Evolutionary conservation across 805 yeast species (phyloP), one percentile per base, ranked within the genome.

Genomic region (Scheffersomyces ergatensis): DNA sequence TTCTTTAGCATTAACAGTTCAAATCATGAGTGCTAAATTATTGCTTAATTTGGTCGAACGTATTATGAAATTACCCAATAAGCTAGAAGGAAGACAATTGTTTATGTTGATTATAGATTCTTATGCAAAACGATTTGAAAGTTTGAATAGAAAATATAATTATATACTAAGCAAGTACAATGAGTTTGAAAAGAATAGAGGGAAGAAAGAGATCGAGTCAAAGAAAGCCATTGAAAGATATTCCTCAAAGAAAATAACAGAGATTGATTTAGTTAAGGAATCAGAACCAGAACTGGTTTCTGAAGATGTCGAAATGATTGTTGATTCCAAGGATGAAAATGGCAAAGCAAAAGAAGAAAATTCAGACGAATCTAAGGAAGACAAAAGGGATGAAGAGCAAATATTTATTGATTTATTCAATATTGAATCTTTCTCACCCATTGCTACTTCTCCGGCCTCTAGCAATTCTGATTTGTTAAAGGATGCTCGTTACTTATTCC

Each of bases 11-110:
- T 74, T 88, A 45, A 86, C 95, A 5, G 96, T 90, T 27, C 98
- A 95, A 60, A 86, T 90, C 8, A 89, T 93, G 97, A 86, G 97
- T 64, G 96, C 97, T 2, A 92, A 90, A 62, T 69, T 93, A 24
- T 64, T 93, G 24, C 63, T 92, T 46, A 95, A 93, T 60, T 69
- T 95, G 52, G 92, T 93, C 16, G 99, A 95, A 50, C 71, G 95
- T 33, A 85, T 93, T 30, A 75, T 85, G 77, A 85, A 85, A 53
- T 62, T 90, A 51, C 90, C 86, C 31, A 85, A 85, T 39, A 86
- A 86, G 49, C 76, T 79, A 20, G 96, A 93, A 47, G 85, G 89
- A 2, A 72, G 93, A 39, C 95, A 89, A 58, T 67, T 95, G 39
- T 78, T 89, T 65, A 79, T 93, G 77, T 73, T 85, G 29, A 89